Evolutionary conservation across 352 stramenopile species (phyloP).

Genomic region (Pythium plurisporium): DNA sequence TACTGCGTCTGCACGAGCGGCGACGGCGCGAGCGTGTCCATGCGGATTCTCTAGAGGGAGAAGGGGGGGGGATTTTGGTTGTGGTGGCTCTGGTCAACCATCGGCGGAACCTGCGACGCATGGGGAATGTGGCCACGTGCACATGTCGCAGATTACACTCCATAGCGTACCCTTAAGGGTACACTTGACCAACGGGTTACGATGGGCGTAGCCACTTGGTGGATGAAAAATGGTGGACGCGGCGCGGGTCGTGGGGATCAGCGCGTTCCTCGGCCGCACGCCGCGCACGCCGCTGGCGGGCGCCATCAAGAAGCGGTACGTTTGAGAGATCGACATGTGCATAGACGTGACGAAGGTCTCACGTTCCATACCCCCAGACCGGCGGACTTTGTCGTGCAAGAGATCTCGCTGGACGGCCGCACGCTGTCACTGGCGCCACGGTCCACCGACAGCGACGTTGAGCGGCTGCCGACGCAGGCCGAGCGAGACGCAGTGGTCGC

Average conservation of each 20-base stretch:
- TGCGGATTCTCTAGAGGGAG: neutral
- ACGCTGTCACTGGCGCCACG: slow-evolving; percentile 34
- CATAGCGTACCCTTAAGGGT: neutral
- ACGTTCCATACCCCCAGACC: slow-evolving; percentile 26
- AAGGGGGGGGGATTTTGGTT: neutral
- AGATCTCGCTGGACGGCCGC: slow-evolving; percentile 41
- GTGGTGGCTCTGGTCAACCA: too few species aligned
- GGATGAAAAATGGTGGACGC: slow-evolving; percentile 20
- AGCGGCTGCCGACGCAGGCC: slow-evolving; percentile 28
- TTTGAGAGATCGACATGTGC: too few species aligned
- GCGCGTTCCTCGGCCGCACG: slow-evolving; percentile 31
- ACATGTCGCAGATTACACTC: neutral
- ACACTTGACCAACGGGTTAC: too few species aligned
- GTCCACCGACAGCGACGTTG: slow-evolving; percentile 9
- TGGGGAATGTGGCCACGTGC: too few species aligned
- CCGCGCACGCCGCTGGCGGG: slow-evolving; percentile 19
- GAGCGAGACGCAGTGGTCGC: slow-evolving; percentile 35
- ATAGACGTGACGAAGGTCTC: too few species aligned
- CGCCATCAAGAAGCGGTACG: slow-evolving; percentile 45
- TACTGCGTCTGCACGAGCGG: slow-evolving; percentile 2
- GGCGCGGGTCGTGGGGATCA: slow-evolving; percentile 41
- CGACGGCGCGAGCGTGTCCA: neutral
- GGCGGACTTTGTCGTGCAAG: slow-evolving; percentile 67
- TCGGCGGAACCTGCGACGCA: slow-evolving; percentile 9
- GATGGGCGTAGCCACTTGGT: too few species aligned